phyloP scores from a whole-genome alignment of 2,329 filamentous ascomycete species.

The Sarocladium oryzae region DNA sequence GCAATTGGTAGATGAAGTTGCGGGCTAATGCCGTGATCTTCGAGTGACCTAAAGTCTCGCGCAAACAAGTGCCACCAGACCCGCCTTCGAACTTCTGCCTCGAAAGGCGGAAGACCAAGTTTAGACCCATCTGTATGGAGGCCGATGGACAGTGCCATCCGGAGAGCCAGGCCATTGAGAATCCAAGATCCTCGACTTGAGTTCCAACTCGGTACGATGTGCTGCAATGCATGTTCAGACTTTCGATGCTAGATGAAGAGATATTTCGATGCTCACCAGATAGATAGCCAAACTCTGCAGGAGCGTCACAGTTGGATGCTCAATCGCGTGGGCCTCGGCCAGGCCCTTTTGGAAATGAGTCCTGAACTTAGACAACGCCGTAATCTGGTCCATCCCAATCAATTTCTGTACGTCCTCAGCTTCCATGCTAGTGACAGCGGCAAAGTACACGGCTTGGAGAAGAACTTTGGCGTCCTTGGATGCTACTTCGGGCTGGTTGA shows the following conservation, averaged over 20 bases:
- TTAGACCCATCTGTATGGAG: slow-evolving; percentile 51
- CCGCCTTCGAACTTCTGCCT: slow-evolving; percentile 56
- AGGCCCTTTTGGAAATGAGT: slow-evolving; percentile 42
- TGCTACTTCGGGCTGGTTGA: background rate
- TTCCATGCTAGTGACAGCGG: slow-evolving; percentile 49
- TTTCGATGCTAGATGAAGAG: background rate
- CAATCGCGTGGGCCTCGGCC: slow-evolving; percentile 54
- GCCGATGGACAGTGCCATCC: slow-evolving; percentile 47
- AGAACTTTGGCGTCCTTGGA: slow-evolving; percentile 27
- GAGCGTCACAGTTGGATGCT: slow-evolving; percentile 50
- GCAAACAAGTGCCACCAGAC: slow-evolving; percentile 57
- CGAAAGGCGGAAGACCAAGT: slow-evolving; percentile 50
- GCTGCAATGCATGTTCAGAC: background rate
- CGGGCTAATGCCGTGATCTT: slow-evolving; percentile 42
- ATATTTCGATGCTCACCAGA: slow-evolving; percentile 38
- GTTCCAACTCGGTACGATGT: slow-evolving; percentile 11
- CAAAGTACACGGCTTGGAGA: slow-evolving; percentile 52
- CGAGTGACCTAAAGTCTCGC: slow-evolving; percentile 53
- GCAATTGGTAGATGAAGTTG: background rate
- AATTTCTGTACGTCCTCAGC: slow-evolving; percentile 40
- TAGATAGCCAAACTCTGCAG: slow-evolving; percentile 58
- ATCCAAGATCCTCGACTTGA: slow-evolving; percentile 38
- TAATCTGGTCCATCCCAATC: background rate
- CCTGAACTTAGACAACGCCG: background rate
- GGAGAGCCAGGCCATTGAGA: slow-evolving; percentile 54